Evolutionary conservation across 805 yeast species (phyloP).

Genomic region (Ogataea pini): DNA sequence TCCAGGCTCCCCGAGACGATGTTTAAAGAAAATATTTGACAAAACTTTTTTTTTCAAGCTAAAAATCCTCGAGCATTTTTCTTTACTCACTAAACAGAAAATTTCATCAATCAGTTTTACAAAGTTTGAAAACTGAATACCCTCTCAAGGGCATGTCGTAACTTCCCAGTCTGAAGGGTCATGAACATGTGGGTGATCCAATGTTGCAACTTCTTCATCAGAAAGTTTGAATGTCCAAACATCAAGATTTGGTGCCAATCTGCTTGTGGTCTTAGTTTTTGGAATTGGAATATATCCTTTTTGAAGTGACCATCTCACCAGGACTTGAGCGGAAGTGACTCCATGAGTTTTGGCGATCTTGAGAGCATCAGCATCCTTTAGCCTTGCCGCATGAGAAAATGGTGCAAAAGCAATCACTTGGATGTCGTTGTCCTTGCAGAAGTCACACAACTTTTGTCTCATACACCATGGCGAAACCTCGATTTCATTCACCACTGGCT

Average conservation of each 20-base stretch:
- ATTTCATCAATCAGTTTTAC: background rate
- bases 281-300: conserved; percentile 74
- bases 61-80: background rate
- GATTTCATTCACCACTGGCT: conserved; percentile 78
- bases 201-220: conserved; percentile 39
- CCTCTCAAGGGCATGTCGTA: conserved; percentile 51
- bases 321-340: conserved; percentile 58
- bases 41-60: background rate
- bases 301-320: conserved; percentile 71
- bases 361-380: conserved; percentile 54
- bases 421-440: conserved; percentile 55
- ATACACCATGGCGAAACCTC: conserved; percentile 86
- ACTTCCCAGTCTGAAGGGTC: conserved; percentile 82
- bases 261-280: conserved; percentile 54
- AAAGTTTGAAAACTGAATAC: background rate
- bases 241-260: conserved; percentile 57
- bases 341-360: conserved; percentile 50
- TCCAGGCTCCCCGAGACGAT: background rate
- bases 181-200: conserved; percentile 56
- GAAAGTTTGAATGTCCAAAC: conserved; percentile 51
- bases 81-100: background rate
- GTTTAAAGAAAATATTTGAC: background rate
- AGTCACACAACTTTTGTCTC: conserved; percentile 61
- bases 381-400: conserved; percentile 57
- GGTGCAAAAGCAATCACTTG: conserved; percentile 80